Evolutionary conservation across 1,139 yeast genomes (phyloP), one percentile per base, ranked within the genome.

Genomic region (Lodderomyces metapsilosis): DNA sequence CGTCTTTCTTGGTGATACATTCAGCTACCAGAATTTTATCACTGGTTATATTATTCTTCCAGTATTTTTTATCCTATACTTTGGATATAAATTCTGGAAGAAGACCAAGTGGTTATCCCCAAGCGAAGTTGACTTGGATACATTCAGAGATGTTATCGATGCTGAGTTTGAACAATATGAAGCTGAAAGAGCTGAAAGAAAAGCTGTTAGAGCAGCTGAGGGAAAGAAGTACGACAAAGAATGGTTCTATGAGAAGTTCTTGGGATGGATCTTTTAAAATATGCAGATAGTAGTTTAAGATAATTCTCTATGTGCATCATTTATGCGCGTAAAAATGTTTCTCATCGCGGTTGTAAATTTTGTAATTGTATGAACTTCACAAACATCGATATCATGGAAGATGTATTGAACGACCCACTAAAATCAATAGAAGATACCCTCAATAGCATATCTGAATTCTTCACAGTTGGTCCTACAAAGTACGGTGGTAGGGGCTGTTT

Each of bases 11-110:
- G 76, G 73, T 38, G 57, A 63, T 42, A 61, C 77, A 72, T 56
- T 81, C 76, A 65, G 52, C 36, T 58, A 57, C 41, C 52, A 80
- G 74, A 64, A 66, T 25, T 84, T 85, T 56, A 82, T 85, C 54
- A 84, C 92, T 32, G 89, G 91, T 38, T 85, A 85, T 66, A 82
- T 85, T 57, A 87, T 87, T 39, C 71, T 85, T 43, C 92, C 92
- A 24, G 79, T 83, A 21, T 85, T 76, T 53, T 40, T 82, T 32
- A 59, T 78, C 38, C 67, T 77, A 51, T 74, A 66, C 51, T 54
- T 75, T 46, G 88, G 84, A 7, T 83, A 81, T 70, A 84, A 83
- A 62, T 9, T 82, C 35, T 52, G 66, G 49, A 62, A 64, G 61
- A 81, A 74, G 60, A 74, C 88, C 31, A 74, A 69, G 54, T 54